Evolutionary conservation across 2,329 filamentous ascomycete genomes (phyloP).

Genomic region (Aspergillus fumigatiaffinis): DNA sequence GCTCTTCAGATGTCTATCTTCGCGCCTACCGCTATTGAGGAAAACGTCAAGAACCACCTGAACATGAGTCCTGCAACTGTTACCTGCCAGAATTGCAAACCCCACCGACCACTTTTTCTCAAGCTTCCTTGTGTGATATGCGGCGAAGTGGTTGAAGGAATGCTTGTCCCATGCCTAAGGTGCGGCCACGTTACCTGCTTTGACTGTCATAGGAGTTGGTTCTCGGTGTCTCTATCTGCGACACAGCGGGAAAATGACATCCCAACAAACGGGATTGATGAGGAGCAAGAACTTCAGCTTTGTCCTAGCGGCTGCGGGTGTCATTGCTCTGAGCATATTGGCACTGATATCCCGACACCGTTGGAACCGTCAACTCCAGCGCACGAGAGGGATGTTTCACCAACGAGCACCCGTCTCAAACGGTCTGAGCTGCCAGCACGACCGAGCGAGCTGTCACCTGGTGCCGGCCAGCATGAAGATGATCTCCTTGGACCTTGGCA

Average conservation of each 20-base stretch:
- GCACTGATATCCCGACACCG: slow-evolving; percentile 31
- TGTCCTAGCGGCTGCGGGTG: slow-evolving; percentile 49
- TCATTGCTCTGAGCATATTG: slow-evolving; percentile 38
- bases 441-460: slow-evolving; percentile 10
- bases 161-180: slow-evolving; percentile 44
- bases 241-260: slow-evolving; percentile 7
- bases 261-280: slow-evolving; percentile 7
- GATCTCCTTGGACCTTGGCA: slow-evolving; percentile 33
- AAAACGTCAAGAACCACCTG: slow-evolving; percentile 18
- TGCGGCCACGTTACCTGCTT: slow-evolving; percentile 48
- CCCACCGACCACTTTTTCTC: slow-evolving; percentile 29
- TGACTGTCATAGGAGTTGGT: slow-evolving; percentile 42
- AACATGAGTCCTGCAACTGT: slow-evolving; percentile 12
- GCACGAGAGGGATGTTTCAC: slow-evolving; percentile 16
- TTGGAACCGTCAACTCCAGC: slow-evolving; percentile 17
- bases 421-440: slow-evolving; percentile 10
- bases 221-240: slow-evolving; percentile 20
- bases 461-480: slow-evolving; percentile 27
- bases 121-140: slow-evolving; percentile 44
- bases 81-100: slow-evolving; percentile 36
- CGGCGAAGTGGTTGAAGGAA: slow-evolving; percentile 40
- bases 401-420: slow-evolving; percentile 14
- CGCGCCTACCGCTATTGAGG: slow-evolving; percentile 17
- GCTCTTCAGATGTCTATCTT: slow-evolving; percentile 37
- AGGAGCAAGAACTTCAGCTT: slow-evolving; percentile 20